phyloP scores from a whole-genome alignment of 179 eudicot genomes.

The Amaranthus tricolor region DNA sequence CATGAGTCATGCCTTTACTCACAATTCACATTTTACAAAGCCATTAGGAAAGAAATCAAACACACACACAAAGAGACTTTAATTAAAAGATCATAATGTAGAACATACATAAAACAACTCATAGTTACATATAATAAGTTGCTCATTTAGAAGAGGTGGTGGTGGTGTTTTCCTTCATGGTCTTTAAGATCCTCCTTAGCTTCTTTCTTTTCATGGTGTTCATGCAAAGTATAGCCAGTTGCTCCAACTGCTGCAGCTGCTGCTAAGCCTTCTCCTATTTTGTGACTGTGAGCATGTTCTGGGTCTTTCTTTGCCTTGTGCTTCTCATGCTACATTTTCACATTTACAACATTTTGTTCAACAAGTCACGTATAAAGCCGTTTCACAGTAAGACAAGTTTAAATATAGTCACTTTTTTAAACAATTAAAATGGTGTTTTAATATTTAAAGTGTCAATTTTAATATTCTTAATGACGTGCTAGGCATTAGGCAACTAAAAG shows the following conservation, averaged over 20 bases:
- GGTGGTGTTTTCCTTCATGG: conserved; percentile 21
- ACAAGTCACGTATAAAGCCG: background rate
- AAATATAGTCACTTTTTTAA: background rate
- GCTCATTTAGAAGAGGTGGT: conserved; percentile 15
- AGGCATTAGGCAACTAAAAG: too few relatives aligned
- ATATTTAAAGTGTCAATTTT: too few relatives aligned
- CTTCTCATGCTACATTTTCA: conserved; percentile 27
- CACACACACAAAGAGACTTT: too few relatives aligned
- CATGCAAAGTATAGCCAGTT: conserved; percentile 27
- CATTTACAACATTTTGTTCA: background rate
- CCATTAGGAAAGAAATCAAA: too few relatives aligned
- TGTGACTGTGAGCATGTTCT: conserved; percentile 28
- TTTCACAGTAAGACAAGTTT: background rate
- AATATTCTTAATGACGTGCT: too few relatives aligned
- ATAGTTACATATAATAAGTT: background rate
- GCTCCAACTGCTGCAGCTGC: conserved; percentile 20
- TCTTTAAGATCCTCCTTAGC: conserved; percentile 28
- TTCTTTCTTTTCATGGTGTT: conserved; percentile 35
- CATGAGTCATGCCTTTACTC: too few relatives aligned
- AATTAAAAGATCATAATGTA: too few relatives aligned
- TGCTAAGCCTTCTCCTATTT: conserved; percentile 23
- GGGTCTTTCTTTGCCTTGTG: conserved; percentile 34
- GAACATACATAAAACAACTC: too few relatives aligned
- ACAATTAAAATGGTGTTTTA: too few relatives aligned
- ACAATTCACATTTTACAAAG: too few relatives aligned